Base-by-base conservation (phyloP, 768 basidiomycete genomes). In the Hypholoma fasciculare region DNA sequence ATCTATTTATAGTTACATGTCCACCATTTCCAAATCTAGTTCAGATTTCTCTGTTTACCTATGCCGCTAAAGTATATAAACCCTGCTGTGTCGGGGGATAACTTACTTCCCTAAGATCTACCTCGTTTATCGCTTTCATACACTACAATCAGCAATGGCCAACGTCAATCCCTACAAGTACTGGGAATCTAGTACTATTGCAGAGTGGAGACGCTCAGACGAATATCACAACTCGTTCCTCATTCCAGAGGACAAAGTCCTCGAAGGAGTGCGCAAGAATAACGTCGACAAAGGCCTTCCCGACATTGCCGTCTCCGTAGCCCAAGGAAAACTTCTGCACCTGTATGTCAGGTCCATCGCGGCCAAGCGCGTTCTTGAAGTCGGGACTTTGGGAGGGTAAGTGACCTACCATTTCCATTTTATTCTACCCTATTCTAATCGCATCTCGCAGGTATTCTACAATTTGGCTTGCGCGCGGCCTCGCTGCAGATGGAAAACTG, bases 351-450 rank as follows among this genome's bases (percentile, higher is more conserved):
- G 71, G 43, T 78, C 82, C 3, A 76, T 84, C 36, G 69, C 76
- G 13, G 86, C 85, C 40, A 84, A 82, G 72, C 71, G 78, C 56
- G 75, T 87, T 16, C 68, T 90, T 44, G 87, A 88, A 64, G 80
- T 90, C 49, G 88, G 87, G 0, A 88, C 87, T 7, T 74, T 88
- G 13, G 86, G 84, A 62, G 88, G 86, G 86, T 87, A n/a, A 43
- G 51, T 23, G 4, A 13, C 23, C 26, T 20, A 19, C 3, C 38
- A 42, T 23, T 11, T 2, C 37, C 19, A 16, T 8, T 16, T 8
- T 7, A 16, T n/a, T 13, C 0, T 16, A 34, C 7, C 12, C 19
- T 26, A 2, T 16, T 51, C 30, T 40, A 16, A 40, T 13, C 12
- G 11, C 20, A 49, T 11, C 26, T 26, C 40, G 23, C 11, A 81